Percentiles rank a stretch among this genome's conserved stretches.
phyloP scores from a whole-genome alignment of 306 rosid species.

The Cucurbita maxima region DNA sequence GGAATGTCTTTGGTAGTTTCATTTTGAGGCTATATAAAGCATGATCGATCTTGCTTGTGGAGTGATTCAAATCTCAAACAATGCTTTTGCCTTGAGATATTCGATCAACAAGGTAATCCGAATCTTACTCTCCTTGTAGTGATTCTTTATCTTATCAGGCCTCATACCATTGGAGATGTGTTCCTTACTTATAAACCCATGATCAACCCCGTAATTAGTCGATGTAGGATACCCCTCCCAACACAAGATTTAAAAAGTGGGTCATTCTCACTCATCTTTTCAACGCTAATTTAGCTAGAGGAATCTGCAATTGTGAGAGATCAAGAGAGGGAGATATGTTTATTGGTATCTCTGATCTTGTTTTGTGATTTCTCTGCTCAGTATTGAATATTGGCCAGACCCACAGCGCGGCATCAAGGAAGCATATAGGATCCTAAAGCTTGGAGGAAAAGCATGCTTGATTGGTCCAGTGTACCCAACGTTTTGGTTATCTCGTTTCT shows the following conservation, averaged over 20 bases:
- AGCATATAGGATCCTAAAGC: slow-evolving; percentile 80
- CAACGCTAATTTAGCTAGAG: not conserved
- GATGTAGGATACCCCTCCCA: too few species aligned
- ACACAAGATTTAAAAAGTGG: not conserved
- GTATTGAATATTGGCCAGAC: slow-evolving; percentile 96
- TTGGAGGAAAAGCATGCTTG: slow-evolving; percentile 74
- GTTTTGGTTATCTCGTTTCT: slow-evolving; percentile 87
- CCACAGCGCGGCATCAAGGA: slow-evolving; percentile 92
- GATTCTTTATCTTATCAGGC: too few species aligned
- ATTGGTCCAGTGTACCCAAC: slow-evolving; percentile 95
- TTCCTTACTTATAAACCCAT: too few species aligned
- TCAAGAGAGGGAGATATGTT: not conserved
- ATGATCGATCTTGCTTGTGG: too few species aligned
- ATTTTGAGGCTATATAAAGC: too few species aligned
- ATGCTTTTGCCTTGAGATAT: too few species aligned
- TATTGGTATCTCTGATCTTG: not conserved
- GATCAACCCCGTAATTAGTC: too few species aligned
- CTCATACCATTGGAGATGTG: too few species aligned
- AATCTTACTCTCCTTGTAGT: too few species aligned
- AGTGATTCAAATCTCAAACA: too few species aligned
- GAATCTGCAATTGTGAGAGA: not conserved
- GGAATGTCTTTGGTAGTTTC: too few species aligned
- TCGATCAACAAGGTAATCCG: too few species aligned
- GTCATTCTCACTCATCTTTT: not conserved
- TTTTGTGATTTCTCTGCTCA: slow-evolving; percentile 10